Base-by-base conservation (phyloP, 768 basidiomycete species). In the Pisolithus microcarpus region DNA sequence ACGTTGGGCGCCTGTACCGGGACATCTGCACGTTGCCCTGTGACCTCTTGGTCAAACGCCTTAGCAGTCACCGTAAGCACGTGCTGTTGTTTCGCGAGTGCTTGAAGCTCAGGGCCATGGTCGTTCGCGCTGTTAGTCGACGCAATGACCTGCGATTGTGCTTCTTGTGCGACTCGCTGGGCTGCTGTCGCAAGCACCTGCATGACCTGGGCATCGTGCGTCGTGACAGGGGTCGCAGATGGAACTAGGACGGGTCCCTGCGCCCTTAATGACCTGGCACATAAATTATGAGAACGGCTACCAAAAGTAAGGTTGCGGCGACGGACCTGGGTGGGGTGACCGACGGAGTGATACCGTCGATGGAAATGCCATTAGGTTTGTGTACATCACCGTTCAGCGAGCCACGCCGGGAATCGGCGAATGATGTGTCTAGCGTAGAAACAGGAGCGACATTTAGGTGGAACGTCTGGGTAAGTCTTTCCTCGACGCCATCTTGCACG, bases 1-100 rank as follows among this genome's bases (percentile, higher is more conserved):
- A 60, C 79, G 66, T 61, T 82, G 66, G 68, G 68, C 48, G 72
- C 74, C 54, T 78, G 76, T 37, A 73, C 59, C 46, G 74, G 73
- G 43, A 70, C 76, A n/a, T 70, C 71, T 36, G 61, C 68, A n/a
- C 66, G 60, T 40, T 78, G 75, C 31, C 79, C 81, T 21, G 76
- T 76, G 40, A 82, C 74, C 49, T 82, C 87, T 52, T 79, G 77
- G 64, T 87, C 85, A 57, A 89, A 81, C 13, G 87, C 89, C 56
- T 85, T 75, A 13, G 87, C 85, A 3, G 89, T 78, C 45, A 79
- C 70, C 8, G 77, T 79, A 46, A 91, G 74, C 51, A 91, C 85
- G 57, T 88, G 81, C 59, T 86, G 87, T 70, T 91, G 88, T 65
- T 87, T 87, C 46, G 79, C 84, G 48, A 91, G 78, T 23, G 81